These are phyloP conservation scores for Clavariopsis aquatica DNA, from an alignment of 495 filamentous ascomycete species.

Conservation along the genomic window DNA sequence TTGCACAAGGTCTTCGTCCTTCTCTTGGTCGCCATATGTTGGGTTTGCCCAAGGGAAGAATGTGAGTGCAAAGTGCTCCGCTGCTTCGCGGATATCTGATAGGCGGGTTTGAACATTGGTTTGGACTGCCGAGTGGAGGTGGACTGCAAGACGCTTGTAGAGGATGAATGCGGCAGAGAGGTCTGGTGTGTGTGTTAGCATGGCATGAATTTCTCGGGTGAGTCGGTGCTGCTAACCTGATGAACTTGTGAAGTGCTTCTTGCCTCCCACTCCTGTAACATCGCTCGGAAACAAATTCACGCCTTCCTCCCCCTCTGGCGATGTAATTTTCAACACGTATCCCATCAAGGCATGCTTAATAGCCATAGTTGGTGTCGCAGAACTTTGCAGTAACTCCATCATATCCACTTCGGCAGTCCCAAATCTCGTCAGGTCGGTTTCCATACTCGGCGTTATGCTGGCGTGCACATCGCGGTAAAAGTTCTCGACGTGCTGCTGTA, in stretches of 20 bases:
- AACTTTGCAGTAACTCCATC: conserved; percentile 18
- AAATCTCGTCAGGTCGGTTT: conserved; percentile 15
- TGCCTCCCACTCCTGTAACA: conserved; percentile 10
- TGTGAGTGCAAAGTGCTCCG: conserved; percentile 28
- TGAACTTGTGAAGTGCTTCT: conserved; percentile 1
- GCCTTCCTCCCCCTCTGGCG: conserved; percentile 1
- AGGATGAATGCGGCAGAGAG: conserved; percentile 18
- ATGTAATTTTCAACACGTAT: conserved; percentile 20
- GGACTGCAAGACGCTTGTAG: conserved; percentile 27
- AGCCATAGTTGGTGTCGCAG: conserved; percentile 16
- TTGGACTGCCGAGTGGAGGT: conserved; percentile 17
- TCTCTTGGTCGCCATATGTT: conserved; percentile 14
- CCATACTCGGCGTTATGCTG: conserved; percentile 22
- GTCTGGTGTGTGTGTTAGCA: conserved; percentile 6
- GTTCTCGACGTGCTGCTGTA: conserved; percentile 20
- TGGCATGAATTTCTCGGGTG: background rate
- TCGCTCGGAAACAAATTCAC: conserved; percentile 21
- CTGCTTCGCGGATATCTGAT: conserved; percentile 23
- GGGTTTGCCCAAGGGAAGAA: conserved; percentile 36
- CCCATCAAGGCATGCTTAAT: conserved; percentile 26
- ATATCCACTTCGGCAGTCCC: conserved; percentile 2
- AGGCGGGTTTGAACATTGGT: background rate
- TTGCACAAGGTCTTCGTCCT: conserved; percentile 29
- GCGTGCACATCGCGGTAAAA: conserved; percentile 31
- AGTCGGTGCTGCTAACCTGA: background rate